Evolutionary conservation across 129 eudicot species (phyloP).

Genomic region (Tanacetum coccineum): DNA sequence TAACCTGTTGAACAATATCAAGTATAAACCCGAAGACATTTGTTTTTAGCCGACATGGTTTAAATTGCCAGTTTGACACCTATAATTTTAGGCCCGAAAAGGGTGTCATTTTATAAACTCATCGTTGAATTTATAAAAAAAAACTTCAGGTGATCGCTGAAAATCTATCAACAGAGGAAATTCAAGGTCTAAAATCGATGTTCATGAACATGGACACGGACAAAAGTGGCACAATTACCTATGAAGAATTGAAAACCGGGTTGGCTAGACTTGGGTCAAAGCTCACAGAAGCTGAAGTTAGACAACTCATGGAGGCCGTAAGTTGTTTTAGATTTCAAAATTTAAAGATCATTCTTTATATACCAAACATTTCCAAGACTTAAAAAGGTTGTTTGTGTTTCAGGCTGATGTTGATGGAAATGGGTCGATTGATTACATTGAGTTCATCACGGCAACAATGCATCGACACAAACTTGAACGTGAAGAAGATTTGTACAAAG

Average conservation of each 20-base stretch:
- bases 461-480: constrained; percentile 84
- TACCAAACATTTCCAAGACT: background rate
- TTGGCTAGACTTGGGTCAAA: constrained; percentile 91
- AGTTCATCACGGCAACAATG: constrained; percentile 96
- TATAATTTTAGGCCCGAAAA: too few species aligned
- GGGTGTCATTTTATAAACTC: background rate
- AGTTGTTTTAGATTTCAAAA: constrained; percentile 9
- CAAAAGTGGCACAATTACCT: constrained; percentile 78
- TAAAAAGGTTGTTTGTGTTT: background rate
- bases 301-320: constrained; percentile 97
- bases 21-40: too few species aligned
- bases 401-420: constrained; percentile 97
- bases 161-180: constrained; percentile 78
- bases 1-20: too few species aligned
- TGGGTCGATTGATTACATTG: constrained; percentile 87
- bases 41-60: too few species aligned
- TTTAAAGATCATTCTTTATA: background rate
- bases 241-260: constrained; percentile 82
- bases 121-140: background rate
- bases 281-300: constrained; percentile 84
- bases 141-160: constrained; percentile 80
- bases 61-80: background rate
- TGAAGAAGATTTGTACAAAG: constrained; percentile 79
- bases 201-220: constrained; percentile 89
- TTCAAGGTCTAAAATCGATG: constrained; percentile 90